phyloP scores from a whole-genome alignment of 495 filamentous ascomycete species.

The Corynascus novoguineensis region DNA sequence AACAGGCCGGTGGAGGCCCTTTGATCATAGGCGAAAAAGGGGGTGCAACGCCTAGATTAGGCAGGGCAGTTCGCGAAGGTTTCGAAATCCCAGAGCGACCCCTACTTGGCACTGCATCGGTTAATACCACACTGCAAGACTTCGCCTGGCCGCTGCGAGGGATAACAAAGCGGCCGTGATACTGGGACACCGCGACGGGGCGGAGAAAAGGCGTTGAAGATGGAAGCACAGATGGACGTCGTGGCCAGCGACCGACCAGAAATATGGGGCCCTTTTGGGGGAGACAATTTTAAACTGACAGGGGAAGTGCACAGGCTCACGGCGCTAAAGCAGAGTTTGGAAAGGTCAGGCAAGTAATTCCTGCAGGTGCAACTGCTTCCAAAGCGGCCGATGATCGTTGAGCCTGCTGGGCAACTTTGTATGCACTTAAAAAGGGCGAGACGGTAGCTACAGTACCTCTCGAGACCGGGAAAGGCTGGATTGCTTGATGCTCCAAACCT shows the following conservation, averaged over 20 bases:
- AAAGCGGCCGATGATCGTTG: not conserved
- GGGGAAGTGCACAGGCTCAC: not conserved
- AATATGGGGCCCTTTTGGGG: not conserved
- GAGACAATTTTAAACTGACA: not conserved
- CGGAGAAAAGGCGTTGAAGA: not conserved
- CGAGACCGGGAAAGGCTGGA: constrained; percentile 1
- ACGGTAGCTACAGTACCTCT: not conserved
- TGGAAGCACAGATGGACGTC: not conserved
- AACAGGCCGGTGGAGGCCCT: constrained; percentile 17
- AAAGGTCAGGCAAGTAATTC: not conserved
- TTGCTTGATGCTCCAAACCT: not conserved
- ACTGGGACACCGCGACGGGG: not conserved
- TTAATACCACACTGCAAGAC: too few species aligned
- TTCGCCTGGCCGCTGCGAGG: constrained; percentile 10
- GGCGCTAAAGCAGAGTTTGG: constrained; percentile 6
- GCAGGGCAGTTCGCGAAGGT: constrained; percentile 37
- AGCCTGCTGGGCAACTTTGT: not conserved
- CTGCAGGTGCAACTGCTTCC: not conserved
- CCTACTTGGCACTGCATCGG: constrained; percentile 48
- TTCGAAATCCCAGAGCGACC: constrained; percentile 46
- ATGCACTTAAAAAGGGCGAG: not conserved
- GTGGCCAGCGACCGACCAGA: not conserved
- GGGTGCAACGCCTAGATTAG: constrained; percentile 23
- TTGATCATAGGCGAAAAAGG: constrained; percentile 3
- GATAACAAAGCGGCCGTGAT: not conserved